Evolutionary conservation across 441 rosid species (phyloP), one percentile per base, ranked within the genome.

Genomic region (Codiaeum variegatum): DNA sequence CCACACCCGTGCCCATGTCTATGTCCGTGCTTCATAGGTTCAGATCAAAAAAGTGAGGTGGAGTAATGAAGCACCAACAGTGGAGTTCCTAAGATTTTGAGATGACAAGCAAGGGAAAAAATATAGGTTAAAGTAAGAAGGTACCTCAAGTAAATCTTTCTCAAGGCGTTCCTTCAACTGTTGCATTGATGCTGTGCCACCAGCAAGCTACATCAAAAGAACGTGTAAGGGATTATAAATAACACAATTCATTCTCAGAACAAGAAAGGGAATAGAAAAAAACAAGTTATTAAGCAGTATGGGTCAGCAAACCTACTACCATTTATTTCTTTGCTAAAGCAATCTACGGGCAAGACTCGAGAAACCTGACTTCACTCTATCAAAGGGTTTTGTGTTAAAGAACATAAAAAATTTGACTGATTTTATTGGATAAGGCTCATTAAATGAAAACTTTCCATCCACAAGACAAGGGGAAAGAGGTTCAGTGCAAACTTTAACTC

Each of bases 181-280:
- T 80, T 96, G 99, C 98, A 96, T 96, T 42, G 99, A 93, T 80
- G 99, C 96, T 62, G 99, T 96, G 76, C 99, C 99, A 72, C 99
- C 99, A 69, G 98, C 91, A 84, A 96, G 97, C 99, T 96, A 75
- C 46, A 73, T 73, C 63, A 49, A 59, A 46, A 69, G 60, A 51
- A 31, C 81, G 71, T 40, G 77, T 6, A 69, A 75, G 28, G 56
- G 24, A 34, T 2, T 9, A n/a, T 4, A 9, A 65, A 38, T 32
- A 52, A 63, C 2, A 69, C 26, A 19, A 47, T 63, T 51, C 60
- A 55, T 24, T 23, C 16, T 55, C 29, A 55, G 4, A 55, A 55
- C 10, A 10, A 55, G 12, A 55, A 21, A 9, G 60, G 24, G 28
- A 9, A 6, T 1, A 7, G 3, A 23, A 3, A 23, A 24, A 9